Evolutionary conservation across 2,329 filamentous ascomycete species (phyloP).

Genomic region (Xylaria sp.): DNA sequence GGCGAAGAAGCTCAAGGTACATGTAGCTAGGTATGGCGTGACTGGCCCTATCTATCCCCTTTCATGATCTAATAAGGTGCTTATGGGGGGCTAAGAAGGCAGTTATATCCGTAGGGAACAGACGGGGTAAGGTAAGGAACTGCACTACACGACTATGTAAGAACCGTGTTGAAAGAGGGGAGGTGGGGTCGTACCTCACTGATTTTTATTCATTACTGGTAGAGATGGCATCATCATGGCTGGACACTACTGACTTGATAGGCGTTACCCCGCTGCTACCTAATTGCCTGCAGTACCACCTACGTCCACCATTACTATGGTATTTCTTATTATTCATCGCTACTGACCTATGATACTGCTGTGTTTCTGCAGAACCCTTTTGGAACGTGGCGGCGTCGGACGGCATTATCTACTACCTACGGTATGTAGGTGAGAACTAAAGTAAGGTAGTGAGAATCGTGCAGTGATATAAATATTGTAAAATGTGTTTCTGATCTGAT

Average conservation of each 20-base stretch:
- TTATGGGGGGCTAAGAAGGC: no score
- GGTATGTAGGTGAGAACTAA: background rate
- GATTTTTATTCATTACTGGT: background rate
- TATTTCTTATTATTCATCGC: background rate
- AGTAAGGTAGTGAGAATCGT: background rate
- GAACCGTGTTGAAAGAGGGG: background rate
- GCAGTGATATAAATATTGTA: constrained; percentile 5
- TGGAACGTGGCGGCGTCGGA: background rate
- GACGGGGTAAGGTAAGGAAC: no score
- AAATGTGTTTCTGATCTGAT: background rate
- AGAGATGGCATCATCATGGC: constrained; percentile 5
- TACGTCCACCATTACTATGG: background rate
- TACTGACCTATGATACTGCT: background rate
- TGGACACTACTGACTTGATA: background rate
- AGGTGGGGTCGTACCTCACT: background rate
- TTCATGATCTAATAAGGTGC: no score
- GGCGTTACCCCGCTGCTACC: constrained; percentile 26
- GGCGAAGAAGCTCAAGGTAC: background rate
- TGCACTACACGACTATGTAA: background rate
- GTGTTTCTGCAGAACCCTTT: background rate
- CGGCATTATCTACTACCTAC: background rate
- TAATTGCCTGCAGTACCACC: background rate
- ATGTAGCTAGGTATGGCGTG: constrained; percentile 8
- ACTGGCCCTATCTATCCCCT: background rate
- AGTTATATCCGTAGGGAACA: no score